These are phyloP conservation scores for Neoscytalidium dimidiatum DNA, from an alignment of 2,329 filamentous ascomycete species.

Conservation along the genomic window DNA sequence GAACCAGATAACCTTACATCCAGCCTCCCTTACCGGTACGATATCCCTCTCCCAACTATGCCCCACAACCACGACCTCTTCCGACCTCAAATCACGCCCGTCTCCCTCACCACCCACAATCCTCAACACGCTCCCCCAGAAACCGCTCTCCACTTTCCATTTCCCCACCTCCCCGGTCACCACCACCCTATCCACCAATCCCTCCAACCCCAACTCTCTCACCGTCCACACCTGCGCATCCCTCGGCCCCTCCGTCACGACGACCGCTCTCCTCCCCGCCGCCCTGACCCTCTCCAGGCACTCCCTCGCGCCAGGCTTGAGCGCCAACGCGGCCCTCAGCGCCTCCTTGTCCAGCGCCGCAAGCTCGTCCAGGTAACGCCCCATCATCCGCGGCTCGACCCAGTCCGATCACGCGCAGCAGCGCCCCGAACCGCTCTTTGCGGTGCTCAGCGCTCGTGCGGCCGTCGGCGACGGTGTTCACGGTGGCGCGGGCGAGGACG, in stretches of 20 bases:
- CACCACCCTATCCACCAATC: slow-evolving; percentile 33
- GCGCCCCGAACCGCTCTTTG: slow-evolving; percentile 39
- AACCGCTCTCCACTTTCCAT: slow-evolving; percentile 32
- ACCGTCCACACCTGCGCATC: slow-evolving; percentile 51
- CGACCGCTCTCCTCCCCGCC: slow-evolving; percentile 41
- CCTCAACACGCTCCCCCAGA: neutral
- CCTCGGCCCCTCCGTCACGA: slow-evolving; percentile 52
- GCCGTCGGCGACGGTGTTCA: slow-evolving; percentile 47
- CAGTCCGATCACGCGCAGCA: slow-evolving; percentile 33
- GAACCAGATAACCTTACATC: neutral
- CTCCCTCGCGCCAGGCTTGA: slow-evolving; percentile 41
- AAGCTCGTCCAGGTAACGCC: slow-evolving; percentile 25
- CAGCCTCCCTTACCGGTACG: slow-evolving; percentile 20
- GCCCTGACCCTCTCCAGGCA: slow-evolving; percentile 38
- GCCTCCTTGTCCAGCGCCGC: slow-evolving; percentile 33
- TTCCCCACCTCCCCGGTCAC: slow-evolving; percentile 36
- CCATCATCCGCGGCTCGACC: slow-evolving; percentile 20
- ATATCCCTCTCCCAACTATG: slow-evolving; percentile 25
- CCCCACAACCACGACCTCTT: slow-evolving; percentile 24
- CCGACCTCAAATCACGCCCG: neutral
- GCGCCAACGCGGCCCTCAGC: slow-evolving; percentile 31
- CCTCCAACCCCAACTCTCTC: slow-evolving; percentile 31
- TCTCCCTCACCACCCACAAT: neutral
- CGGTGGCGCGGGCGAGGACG: slow-evolving; percentile 39
- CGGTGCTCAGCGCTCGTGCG: slow-evolving; percentile 48